phyloP scores from a whole-genome alignment of 768 basidiomycete species.

The Exidia glandulosa region DNA sequence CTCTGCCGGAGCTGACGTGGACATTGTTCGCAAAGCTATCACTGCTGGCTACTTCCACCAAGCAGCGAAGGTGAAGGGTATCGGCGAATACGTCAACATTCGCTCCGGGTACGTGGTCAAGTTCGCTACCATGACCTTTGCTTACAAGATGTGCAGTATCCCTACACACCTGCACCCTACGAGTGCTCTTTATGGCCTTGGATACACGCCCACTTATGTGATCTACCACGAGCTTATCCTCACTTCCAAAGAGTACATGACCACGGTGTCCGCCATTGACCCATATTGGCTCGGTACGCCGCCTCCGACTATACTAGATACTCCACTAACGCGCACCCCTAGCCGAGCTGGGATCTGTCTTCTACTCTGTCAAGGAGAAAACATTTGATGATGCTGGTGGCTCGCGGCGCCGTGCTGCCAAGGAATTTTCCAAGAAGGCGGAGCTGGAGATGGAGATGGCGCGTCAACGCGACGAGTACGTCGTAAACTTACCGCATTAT shows the following conservation, averaged over 20 bases:
- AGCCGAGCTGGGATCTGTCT: slow-evolving; percentile 93
- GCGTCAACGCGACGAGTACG: slow-evolving; percentile 65
- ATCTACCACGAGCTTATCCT: slow-evolving; percentile 94
- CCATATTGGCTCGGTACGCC: slow-evolving; percentile 88
- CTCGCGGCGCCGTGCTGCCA: slow-evolving; percentile 62
- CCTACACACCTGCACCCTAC: slow-evolving; percentile 96
- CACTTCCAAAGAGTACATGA: slow-evolving; percentile 97
- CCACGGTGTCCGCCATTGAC: slow-evolving; percentile 95
- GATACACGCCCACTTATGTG: slow-evolving; percentile 93
- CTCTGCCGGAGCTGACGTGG: slow-evolving; percentile 91
- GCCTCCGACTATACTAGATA: background rate
- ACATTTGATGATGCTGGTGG: slow-evolving; percentile 82
- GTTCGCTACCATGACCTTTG: background rate
- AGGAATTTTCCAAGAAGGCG: slow-evolving; percentile 84
- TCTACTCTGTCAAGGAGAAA: slow-evolving; percentile 97
- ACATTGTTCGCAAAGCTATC: slow-evolving; percentile 88
- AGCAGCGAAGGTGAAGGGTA: slow-evolving; percentile 95
- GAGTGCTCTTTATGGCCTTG: slow-evolving; percentile 90
- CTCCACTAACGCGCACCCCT: slow-evolving; percentile 9
- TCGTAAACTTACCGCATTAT: background rate
- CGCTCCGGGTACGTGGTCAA: slow-evolving; percentile 48
- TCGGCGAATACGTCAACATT: slow-evolving; percentile 97
- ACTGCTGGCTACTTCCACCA: slow-evolving; percentile 99
- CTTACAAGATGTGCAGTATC: slow-evolving; percentile 27
- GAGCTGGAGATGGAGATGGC: slow-evolving; percentile 92